Base-by-base conservation (phyloP, 75 land plant species). In the Picea sitchensis region DNA sequence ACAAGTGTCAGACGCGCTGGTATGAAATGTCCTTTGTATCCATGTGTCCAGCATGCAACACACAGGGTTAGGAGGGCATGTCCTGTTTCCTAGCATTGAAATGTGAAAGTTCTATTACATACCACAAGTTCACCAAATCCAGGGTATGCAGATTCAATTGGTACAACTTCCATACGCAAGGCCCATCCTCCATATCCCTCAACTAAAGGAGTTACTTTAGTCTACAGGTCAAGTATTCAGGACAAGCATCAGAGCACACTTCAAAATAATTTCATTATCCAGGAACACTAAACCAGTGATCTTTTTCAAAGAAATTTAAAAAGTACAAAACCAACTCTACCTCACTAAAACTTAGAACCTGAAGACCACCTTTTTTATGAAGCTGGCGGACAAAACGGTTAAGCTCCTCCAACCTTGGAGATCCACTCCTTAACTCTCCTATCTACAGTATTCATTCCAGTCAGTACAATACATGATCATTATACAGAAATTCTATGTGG, bases 151-250 rank as follows among this genome's bases (percentile, higher is more conserved):
- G 99, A 98, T 79, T 98, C 99, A 76, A 98, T 91, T 14, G 99
- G 99, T 51, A 98, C 99, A 69, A 98, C 97, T 83, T 98, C 99
- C 96, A 95, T 82, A 12, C 99, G 87, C 31, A 98, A 86, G 44
- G 96, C 99, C 92, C 98, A 98, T 56, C 99, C 99, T 47, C 99
- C 98, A 82, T 95, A 98, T 47, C 99, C 99, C 87, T 98, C 99
- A 26, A 98, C 96, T 67, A 98, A 85, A 30, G 99, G 98, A 36
- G 99, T 98, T 3, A 98, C 98, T 79, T 90, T 90, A 14, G 98
- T 98, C 99, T 98, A 89, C 41, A 72, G 14, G 81, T 77, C 44
- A 79, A 54, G 36, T 34, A 78, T 21, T 38, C 20, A 78, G 38
- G 78, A 72, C 38, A 65, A 65, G 41, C 15, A 78, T 78, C 20